Percentiles rank a stretch among this genome's conserved stretches.
Conservation (phyloP, 345 rosid genomes). For the Heritiera littoralis region DNA sequence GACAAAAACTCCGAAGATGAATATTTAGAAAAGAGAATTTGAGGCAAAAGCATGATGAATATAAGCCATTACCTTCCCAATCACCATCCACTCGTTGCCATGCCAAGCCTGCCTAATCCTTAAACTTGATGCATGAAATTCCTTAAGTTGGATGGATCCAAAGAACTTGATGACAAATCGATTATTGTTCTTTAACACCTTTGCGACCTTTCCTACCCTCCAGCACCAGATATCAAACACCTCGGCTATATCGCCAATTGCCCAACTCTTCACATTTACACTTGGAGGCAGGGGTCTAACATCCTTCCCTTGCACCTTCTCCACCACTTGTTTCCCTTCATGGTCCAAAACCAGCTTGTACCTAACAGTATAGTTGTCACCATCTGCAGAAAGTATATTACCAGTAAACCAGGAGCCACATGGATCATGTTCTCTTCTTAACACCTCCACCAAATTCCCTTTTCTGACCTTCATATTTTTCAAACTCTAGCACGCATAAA, state of each 20-base stretch:
- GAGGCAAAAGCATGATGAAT: slow-evolving; percentile 8
- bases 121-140: slow-evolving; percentile 33
- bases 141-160: slow-evolving; percentile 42
- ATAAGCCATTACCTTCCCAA: slow-evolving; percentile 32
- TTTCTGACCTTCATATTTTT: slow-evolving; percentile 32
- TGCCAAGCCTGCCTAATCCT: slow-evolving; percentile 39
- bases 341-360: slow-evolving; percentile 26
- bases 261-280: slow-evolving; percentile 33
- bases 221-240: slow-evolving; percentile 42
- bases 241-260: slow-evolving; percentile 41
- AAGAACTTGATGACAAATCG: slow-evolving; percentile 36
- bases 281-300: slow-evolving; percentile 40
- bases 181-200: slow-evolving; percentile 27
- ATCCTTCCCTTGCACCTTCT: slow-evolving; percentile 31
- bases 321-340: slow-evolving; percentile 23
- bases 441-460: slow-evolving; percentile 38
- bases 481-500: slow-evolving; percentile 3
- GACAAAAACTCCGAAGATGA: neutral
- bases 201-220: slow-evolving; percentile 40
- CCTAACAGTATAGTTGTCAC: slow-evolving; percentile 30
- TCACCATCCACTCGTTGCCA: slow-evolving; percentile 33
- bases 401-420: slow-evolving; percentile 46
- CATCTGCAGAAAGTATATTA: slow-evolving; percentile 29
- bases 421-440: slow-evolving; percentile 36
- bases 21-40: slow-evolving; percentile 6